Evolutionary conservation across 106 monocot genomes (phyloP).

Genomic region (Dactylorhiza incarnata): DNA sequence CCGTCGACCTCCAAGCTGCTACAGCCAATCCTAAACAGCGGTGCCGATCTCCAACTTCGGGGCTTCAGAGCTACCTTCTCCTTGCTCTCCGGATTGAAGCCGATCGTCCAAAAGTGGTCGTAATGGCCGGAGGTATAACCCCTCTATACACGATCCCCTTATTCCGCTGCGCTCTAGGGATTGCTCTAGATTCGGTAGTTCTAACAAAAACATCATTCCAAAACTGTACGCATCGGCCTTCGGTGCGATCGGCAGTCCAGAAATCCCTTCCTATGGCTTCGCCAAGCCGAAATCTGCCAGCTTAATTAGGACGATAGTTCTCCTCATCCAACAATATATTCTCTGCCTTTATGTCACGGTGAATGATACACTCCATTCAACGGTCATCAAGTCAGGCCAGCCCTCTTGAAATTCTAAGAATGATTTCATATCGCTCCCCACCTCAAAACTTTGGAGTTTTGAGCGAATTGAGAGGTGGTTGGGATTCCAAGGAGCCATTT

Average conservation of each 20-base stretch:
- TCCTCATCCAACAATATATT: constrained; percentile 31
- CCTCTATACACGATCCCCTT: no score
- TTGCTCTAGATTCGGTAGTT: no score
- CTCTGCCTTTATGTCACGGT: constrained; percentile 38
- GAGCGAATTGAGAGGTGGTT: constrained; percentile 8
- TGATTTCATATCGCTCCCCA: constrained; percentile 33
- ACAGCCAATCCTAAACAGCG: no score
- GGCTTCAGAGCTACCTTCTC: no score
- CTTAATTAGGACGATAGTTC: constrained; percentile 24
- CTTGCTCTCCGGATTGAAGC: no score
- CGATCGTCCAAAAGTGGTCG: no score
- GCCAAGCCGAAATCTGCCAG: constrained; percentile 39
- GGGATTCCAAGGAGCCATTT: constrained; percentile 26
- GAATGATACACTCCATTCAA: constrained; percentile 35
- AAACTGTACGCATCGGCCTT: constrained; percentile 44
- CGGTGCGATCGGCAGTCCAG: constrained; percentile 24
- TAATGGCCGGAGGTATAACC: no score
- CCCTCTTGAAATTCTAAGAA: constrained; percentile 23
- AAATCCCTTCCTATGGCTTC: constrained; percentile 30
- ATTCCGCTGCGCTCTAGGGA: no score
- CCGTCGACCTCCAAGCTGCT: no score
- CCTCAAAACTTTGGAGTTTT: background rate
- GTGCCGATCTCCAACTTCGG: no score
- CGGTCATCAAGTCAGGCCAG: no score
- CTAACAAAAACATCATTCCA: constrained; percentile 42